Conservation (phyloP, 345 rosid genomes). For the Carallia brachiata region DNA sequence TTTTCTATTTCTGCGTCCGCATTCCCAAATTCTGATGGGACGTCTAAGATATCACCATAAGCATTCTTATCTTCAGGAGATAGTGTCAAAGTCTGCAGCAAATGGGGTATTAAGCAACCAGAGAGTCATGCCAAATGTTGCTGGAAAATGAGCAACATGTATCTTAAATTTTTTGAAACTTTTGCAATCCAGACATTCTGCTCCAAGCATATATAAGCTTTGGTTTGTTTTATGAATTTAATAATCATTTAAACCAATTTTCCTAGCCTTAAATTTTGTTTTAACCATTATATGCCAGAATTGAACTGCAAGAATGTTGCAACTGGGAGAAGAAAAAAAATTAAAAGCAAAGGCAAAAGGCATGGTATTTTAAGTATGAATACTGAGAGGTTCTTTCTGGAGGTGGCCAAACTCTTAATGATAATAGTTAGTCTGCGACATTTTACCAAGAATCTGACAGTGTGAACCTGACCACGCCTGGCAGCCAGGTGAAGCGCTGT, state of each 20-base stretch:
- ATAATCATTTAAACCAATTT: too few species aligned
- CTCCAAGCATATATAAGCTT: too few species aligned
- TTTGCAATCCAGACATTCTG: too few species aligned
- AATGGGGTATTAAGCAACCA: not conserved
- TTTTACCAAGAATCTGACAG: not conserved
- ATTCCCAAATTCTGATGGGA: not conserved
- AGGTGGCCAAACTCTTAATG: not conserved
- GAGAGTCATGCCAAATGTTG: not conserved
- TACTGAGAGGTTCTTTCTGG: not conserved
- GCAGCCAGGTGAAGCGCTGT: not conserved
- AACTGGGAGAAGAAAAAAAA: not conserved
- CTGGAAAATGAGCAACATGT: not conserved
- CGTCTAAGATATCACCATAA: not conserved
- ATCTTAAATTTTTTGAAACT: not conserved
- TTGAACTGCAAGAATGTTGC: too few species aligned
- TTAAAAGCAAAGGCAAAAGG: too few species aligned
- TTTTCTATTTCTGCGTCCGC: not conserved
- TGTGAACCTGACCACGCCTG: not conserved
- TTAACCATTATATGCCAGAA: too few species aligned
- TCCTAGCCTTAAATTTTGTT: too few species aligned
- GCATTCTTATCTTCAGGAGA: not conserved
- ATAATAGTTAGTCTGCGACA: not conserved
- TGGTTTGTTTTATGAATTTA: too few species aligned
- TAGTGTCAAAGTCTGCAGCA: conserved; percentile 3
- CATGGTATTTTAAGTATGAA: not conserved